phyloP scores from a whole-genome alignment of 2,329 filamentous ascomycete genomes.

The Stagonosporopsis chrysanthemi region DNA sequence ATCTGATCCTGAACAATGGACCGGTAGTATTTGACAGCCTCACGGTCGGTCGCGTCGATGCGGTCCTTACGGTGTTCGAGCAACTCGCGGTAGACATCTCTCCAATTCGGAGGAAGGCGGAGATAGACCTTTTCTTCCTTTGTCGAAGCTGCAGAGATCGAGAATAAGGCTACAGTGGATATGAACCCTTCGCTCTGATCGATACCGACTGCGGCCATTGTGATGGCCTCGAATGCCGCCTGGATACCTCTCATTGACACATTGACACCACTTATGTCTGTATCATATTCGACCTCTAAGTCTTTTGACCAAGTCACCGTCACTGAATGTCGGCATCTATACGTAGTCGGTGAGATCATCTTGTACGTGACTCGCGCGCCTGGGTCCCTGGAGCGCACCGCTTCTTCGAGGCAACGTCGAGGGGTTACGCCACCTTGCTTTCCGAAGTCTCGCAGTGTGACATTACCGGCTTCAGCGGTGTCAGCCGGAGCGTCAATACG shows the following conservation, averaged over 20 bases:
- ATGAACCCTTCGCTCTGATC: constrained; percentile 89
- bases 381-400: constrained; percentile 83
- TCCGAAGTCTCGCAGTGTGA: constrained; percentile 82
- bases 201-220: constrained; percentile 74
- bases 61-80: constrained; percentile 73
- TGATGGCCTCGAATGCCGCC: constrained; percentile 74
- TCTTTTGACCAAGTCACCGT: constrained; percentile 80
- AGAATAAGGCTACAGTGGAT: constrained; percentile 81
- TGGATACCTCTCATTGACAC: constrained; percentile 55
- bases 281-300: constrained; percentile 62
- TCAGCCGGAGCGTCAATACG: constrained; percentile 38
- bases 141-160: constrained; percentile 75
- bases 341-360: constrained; percentile 74
- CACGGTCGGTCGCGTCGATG: constrained; percentile 74
- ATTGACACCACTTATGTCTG: constrained; percentile 53
- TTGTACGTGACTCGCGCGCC: constrained; percentile 72
- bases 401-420: constrained; percentile 79
- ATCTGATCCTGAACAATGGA: constrained; percentile 72
- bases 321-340: constrained; percentile 77
- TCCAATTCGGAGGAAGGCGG: constrained; percentile 79
- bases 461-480: constrained; percentile 54
- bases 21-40: constrained; percentile 71
- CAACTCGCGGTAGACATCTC: constrained; percentile 85
- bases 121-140: constrained; percentile 88
- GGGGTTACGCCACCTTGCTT: constrained; percentile 81